phyloP scores from a whole-genome alignment of 2,329 filamentous ascomycete species.

The Fusarium dimerum region DNA sequence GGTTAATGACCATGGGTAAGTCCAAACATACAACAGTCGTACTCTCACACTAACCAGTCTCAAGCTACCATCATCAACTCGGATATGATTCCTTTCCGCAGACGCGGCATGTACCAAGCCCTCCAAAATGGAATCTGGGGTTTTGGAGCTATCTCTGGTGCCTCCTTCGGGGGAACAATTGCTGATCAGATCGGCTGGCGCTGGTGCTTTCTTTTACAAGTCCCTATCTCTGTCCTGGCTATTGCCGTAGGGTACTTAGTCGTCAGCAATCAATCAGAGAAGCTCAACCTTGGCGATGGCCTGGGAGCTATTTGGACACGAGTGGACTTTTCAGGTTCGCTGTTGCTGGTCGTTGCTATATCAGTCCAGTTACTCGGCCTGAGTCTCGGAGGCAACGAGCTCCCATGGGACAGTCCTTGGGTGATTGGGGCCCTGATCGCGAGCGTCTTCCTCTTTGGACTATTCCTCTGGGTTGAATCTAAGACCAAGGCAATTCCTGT shows the following conservation, averaged over 20 bases:
- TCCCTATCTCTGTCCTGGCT: constrained; percentile 59
- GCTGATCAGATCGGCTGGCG: constrained; percentile 68
- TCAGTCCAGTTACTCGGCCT: constrained; percentile 58
- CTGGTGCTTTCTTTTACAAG: constrained; percentile 65
- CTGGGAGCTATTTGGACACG: constrained; percentile 48
- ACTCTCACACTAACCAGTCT: not conserved
- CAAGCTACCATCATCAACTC: constrained; percentile 58
- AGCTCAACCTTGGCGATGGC: constrained; percentile 30
- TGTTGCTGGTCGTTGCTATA: constrained; percentile 58
- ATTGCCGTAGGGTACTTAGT: constrained; percentile 55
- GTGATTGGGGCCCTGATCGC: constrained; percentile 47
- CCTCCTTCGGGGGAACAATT: constrained; percentile 64
- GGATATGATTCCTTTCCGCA: constrained; percentile 61
- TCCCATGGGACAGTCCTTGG: constrained; percentile 51
- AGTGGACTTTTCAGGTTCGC: constrained; percentile 59
- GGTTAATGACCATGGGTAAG: constrained; percentile 68
- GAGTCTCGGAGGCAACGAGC: constrained; percentile 57
- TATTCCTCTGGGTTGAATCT: constrained; percentile 52
- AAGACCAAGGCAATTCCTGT: constrained; percentile 52
- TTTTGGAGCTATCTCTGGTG: constrained; percentile 63
- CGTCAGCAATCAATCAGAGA: constrained; percentile 45
- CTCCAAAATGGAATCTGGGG: constrained; percentile 62
- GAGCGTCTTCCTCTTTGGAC: constrained; percentile 43
- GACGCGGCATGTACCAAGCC: constrained; percentile 60
- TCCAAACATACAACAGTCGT: not conserved